These are phyloP conservation scores for Thelephora ganbajun DNA, from an alignment of 768 basidiomycete species.

Conservation along the genomic window DNA sequence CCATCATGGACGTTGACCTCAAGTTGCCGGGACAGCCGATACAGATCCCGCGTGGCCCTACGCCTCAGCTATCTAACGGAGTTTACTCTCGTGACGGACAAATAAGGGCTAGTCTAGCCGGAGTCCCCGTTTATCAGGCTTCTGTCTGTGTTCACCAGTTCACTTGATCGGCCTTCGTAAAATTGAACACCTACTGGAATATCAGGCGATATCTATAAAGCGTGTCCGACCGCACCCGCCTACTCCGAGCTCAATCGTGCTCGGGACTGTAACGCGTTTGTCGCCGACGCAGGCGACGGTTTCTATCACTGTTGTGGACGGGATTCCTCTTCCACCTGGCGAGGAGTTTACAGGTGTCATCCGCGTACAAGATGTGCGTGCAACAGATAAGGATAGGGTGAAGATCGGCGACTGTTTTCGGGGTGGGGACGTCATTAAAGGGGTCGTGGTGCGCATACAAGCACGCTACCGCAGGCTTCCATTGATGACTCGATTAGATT, in stretches of 20 bases:
- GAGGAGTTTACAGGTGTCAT: slow-evolving; percentile 89
- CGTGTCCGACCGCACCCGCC: slow-evolving; percentile 65
- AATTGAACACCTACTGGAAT: slow-evolving; percentile 8
- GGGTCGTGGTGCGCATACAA: slow-evolving; percentile 53
- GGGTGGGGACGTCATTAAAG: slow-evolving; percentile 82
- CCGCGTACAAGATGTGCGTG: slow-evolving; percentile 75
- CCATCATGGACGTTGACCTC: slow-evolving; percentile 18
- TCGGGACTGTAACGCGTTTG: slow-evolving; percentile 72
- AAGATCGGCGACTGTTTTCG: slow-evolving; percentile 87
- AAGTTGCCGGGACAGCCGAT: slow-evolving; percentile 76
- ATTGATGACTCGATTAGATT: slow-evolving; percentile 33
- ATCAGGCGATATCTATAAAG: slow-evolving; percentile 46
- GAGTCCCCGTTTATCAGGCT: slow-evolving; percentile 44
- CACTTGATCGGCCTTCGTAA: slow-evolving; percentile 10
- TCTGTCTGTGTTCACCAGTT: slow-evolving; percentile 41
- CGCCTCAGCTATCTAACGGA: slow-evolving; percentile 48
- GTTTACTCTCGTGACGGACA: slow-evolving; percentile 50
- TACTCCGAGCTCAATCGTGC: slow-evolving; percentile 56
- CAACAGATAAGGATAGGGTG: slow-evolving; percentile 81
- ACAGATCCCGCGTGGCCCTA: slow-evolving; percentile 35
- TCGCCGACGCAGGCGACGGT: slow-evolving; percentile 75
- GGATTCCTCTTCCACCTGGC: slow-evolving; percentile 62
- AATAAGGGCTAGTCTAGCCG: slow-evolving; percentile 58
- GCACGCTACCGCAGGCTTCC: neutral
- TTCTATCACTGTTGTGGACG: slow-evolving; percentile 80